Conservation (phyloP, 1,284 basidiomycete species). For the Sutorius eximius region DNA sequence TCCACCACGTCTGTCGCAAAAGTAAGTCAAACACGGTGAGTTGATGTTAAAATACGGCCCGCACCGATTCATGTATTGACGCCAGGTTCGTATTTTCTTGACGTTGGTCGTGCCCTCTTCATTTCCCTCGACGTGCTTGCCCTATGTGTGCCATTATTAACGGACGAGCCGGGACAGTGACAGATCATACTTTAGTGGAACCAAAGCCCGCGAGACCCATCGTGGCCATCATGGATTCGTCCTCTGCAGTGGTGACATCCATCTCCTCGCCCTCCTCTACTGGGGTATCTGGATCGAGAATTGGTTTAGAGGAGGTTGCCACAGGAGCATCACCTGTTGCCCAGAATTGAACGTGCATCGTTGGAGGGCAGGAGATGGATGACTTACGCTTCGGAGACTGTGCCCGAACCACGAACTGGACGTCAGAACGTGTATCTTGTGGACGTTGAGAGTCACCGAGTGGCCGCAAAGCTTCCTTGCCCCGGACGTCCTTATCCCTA, state of each 20-base stretch:
- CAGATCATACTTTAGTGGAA: slow-evolving; percentile 73
- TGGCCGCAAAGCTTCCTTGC: slow-evolving; percentile 21
- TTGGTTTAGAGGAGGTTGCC: slow-evolving; percentile 31
- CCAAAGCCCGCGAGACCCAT: slow-evolving; percentile 92
- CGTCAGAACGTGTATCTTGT: slow-evolving; percentile 21
- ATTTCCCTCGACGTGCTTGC: slow-evolving; percentile 78
- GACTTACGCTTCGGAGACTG: slow-evolving; percentile 29
- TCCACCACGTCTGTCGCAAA: slow-evolving; percentile 69
- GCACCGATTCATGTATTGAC: slow-evolving; percentile 93
- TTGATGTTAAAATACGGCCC: slow-evolving; percentile 14
- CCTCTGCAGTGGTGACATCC: slow-evolving; percentile 68
- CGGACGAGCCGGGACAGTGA: neutral
- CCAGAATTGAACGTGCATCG: slow-evolving; percentile 3
- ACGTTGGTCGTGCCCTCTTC: slow-evolving; percentile 74
- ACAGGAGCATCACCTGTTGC: slow-evolving; percentile 11
- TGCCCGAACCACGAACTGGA: slow-evolving; percentile 18
- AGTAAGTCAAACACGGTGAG: slow-evolving; percentile 11
- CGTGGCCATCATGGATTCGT: slow-evolving; percentile 82
- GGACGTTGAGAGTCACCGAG: slow-evolving; percentile 23
- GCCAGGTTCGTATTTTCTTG: slow-evolving; percentile 92
- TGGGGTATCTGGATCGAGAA: slow-evolving; percentile 42
- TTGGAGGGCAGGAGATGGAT: neutral
- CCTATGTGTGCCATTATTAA: slow-evolving; percentile 44
- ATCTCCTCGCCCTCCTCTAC: slow-evolving; percentile 66
- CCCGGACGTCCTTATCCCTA: slow-evolving; percentile 26